A percentile compares a stretch with the other conserved stretches of the same genome.
Evolutionary conservation across 2,329 filamentous ascomycete genomes (phyloP).

Genomic region (Escovopsis weberi): DNA sequence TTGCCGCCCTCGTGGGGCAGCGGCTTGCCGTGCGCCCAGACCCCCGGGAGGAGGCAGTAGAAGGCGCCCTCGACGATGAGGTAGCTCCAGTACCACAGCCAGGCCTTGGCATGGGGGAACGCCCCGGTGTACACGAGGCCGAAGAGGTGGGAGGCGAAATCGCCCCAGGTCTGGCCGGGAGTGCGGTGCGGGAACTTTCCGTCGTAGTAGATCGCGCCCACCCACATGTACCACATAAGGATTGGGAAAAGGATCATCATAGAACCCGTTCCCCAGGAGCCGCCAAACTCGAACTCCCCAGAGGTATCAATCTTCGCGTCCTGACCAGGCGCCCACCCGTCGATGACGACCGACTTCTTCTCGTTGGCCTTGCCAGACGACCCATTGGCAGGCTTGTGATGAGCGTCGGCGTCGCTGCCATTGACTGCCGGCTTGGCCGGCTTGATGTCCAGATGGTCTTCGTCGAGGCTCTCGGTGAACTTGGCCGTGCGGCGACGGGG

Average conservation of each 20-base stretch:
- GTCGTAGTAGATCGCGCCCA: conserved; percentile 84
- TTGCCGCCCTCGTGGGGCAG: conserved; percentile 69
- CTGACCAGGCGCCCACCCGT: conserved; percentile 44
- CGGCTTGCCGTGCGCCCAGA: conserved; percentile 79
- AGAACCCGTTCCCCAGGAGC: conserved; percentile 58
- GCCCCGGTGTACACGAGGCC: conserved; percentile 68
- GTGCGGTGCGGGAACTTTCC: conserved; percentile 61
- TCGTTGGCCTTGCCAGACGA: conserved; percentile 7
- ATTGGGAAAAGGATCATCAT: conserved; percentile 92
- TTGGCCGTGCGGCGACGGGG: conserved; percentile 33
- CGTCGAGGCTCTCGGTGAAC: conserved; percentile 35
- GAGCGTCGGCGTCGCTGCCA: conserved; percentile 15
- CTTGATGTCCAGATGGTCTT: conserved; percentile 17
- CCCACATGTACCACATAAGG: conserved; percentile 99
- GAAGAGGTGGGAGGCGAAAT: conserved; percentile 60
- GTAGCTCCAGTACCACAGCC: conserved; percentile 91
- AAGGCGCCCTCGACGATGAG: conserved; percentile 70
- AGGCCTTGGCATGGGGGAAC: conserved; percentile 69
- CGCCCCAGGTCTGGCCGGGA: conserved; percentile 48
- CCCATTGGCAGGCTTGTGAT: conserved; percentile 11
- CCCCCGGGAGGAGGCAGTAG: conserved; percentile 76
- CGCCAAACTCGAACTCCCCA: conserved; percentile 70
- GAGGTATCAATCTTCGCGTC: conserved; percentile 51
- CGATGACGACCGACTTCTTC: conserved; percentile 18
- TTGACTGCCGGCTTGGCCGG: conserved; percentile 17